phyloP scores from a whole-genome alignment of 2,329 filamentous ascomycete genomes.

The Fusarium drepaniforme region DNA sequence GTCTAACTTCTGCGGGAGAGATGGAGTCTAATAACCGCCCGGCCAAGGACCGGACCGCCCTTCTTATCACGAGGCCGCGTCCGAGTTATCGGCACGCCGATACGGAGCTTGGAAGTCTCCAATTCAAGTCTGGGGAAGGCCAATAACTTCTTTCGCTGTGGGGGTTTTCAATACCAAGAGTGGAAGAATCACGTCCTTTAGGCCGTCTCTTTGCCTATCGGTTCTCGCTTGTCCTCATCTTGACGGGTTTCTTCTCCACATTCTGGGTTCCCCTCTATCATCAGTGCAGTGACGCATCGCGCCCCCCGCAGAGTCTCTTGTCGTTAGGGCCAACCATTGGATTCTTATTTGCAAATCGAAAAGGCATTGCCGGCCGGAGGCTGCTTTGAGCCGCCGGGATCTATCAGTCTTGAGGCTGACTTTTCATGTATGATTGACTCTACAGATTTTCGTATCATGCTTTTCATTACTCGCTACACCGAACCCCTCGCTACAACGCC shows the following conservation, averaged over 20 bases:
- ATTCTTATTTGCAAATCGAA: constrained; percentile 26
- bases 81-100: constrained; percentile 13
- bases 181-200: constrained; percentile 11
- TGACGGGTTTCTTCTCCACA: constrained; percentile 22
- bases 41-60: constrained; percentile 7
- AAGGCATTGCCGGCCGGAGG: neutral
- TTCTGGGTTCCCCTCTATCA: constrained; percentile 9
- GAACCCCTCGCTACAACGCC: neutral
- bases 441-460: constrained; percentile 13
- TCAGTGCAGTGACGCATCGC: neutral
- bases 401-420: neutral
- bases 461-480: neutral
- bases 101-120: constrained; percentile 19
- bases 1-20: neutral
- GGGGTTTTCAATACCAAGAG: constrained; percentile 10
- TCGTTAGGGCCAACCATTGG: constrained; percentile 10
- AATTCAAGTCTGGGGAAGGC: constrained; percentile 24
- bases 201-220: constrained; percentile 4
- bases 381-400: neutral
- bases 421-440: neutral
- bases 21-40: neutral
- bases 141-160: constrained; percentile 18
- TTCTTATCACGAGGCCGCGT: constrained; percentile 35
- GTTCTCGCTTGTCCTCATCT: constrained; percentile 11
- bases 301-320: neutral